Evolutionary conservation across 805 yeast species (phyloP).

Genomic region (Sugiyamaella boreocaroliniensis): DNA sequence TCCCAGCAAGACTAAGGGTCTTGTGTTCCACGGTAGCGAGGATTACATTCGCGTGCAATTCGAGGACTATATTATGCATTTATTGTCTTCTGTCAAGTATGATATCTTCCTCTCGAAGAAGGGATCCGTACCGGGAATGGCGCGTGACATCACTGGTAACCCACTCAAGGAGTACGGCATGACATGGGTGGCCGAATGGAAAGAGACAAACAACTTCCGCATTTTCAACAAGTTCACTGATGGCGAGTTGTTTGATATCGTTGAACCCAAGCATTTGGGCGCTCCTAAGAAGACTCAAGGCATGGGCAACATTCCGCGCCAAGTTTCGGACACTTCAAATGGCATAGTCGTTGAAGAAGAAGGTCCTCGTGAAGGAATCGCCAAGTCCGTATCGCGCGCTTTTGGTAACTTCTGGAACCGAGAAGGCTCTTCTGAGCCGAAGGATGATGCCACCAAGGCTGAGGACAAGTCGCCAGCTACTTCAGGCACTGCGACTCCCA

Average conservation of each 20-base stretch:
- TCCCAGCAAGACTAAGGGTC: slow-evolving; percentile 36
- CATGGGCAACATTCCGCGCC: neutral
- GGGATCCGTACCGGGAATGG: slow-evolving; percentile 32
- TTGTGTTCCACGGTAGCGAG: slow-evolving; percentile 65
- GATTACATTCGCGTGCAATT: slow-evolving; percentile 82
- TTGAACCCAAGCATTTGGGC: slow-evolving; percentile 41
- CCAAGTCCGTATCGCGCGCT: slow-evolving; percentile 25
- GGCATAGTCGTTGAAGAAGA: neutral
- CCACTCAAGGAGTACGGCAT: slow-evolving; percentile 39
- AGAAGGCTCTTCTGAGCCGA: neutral
- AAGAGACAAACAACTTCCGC: slow-evolving; percentile 45
- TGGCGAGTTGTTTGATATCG: slow-evolving; percentile 60
- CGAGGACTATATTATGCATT: slow-evolving; percentile 80
- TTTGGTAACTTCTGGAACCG: slow-evolving; percentile 26
- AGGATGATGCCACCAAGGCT: neutral
- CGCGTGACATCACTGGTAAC: slow-evolving; percentile 28
- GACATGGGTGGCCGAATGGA: slow-evolving; percentile 49
- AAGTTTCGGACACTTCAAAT: neutral
- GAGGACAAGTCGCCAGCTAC: neutral
- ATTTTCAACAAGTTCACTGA: slow-evolving; percentile 55
- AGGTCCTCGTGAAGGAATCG: slow-evolving; percentile 20
- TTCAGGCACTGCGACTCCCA: neutral
- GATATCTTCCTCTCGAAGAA: slow-evolving; percentile 44
- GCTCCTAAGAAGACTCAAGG: slow-evolving; percentile 8
- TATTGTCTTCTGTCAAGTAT: slow-evolving; percentile 67